A percentile compares a stretch with the other conserved stretches of the same genome.
Conservation (phyloP, 106 monocot genomes). For the Dioscorea zingiberensis region DNA sequence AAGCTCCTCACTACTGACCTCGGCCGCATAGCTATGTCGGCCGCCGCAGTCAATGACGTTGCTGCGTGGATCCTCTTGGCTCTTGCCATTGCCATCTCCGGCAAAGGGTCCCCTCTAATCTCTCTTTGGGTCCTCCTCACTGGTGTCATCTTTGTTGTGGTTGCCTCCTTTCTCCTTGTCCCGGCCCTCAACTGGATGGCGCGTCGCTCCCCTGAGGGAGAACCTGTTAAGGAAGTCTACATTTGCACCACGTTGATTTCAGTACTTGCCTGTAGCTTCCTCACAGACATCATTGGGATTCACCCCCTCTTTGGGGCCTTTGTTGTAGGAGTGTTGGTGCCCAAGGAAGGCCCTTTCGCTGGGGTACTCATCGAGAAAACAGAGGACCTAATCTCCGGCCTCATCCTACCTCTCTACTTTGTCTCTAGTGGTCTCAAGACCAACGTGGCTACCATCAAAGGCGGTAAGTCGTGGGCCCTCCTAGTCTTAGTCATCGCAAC, state of each 20-base stretch:
- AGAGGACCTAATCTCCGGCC: slow-evolving; percentile 7
- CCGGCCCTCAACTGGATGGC: neutral
- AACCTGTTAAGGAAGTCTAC: neutral
- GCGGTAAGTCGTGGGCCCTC: neutral
- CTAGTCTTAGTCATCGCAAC: neutral
- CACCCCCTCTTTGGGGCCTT: slow-evolving; percentile 6
- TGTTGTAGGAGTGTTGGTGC: slow-evolving; percentile 1
- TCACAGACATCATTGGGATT: slow-evolving; percentile 11
- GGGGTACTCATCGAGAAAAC: slow-evolving; percentile 3
- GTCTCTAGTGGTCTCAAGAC: slow-evolving; percentile 4
- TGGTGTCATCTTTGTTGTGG: neutral
- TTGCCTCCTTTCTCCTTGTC: neutral
- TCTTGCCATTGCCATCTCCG: slow-evolving; percentile 1
- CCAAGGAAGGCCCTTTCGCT: slow-evolving; percentile 2
- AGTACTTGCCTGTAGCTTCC: neutral
- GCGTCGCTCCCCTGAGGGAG: neutral
- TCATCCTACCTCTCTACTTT: slow-evolving; percentile 1
- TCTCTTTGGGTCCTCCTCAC: slow-evolving; percentile 3
- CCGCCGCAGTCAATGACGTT: slow-evolving; percentile 10
- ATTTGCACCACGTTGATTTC: neutral
- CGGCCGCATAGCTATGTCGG: slow-evolving; percentile 13
- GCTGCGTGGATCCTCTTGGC: slow-evolving; percentile 15
- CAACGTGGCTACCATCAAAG: slow-evolving; percentile 2
- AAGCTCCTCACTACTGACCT: slow-evolving; percentile 13
- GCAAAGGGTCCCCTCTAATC: neutral